Base-by-base conservation (phyloP, 2,329 filamentous ascomycete genomes). In the Penicillium sp. region DNA sequence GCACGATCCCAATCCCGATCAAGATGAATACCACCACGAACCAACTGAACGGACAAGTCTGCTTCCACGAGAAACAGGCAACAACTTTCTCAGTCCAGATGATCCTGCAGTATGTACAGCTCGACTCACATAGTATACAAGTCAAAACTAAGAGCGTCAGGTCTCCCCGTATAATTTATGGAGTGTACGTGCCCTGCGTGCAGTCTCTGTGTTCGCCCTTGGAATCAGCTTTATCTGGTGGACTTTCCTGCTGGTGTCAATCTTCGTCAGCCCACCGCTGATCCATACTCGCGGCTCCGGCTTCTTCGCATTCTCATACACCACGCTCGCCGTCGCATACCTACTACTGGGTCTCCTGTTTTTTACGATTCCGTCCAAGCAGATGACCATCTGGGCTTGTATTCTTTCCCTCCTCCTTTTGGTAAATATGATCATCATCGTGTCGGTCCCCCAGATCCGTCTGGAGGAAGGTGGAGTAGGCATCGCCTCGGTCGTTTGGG, bases 151-250 rank as follows among this genome's bases (percentile, higher is more conserved):
- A 55, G 18, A 16, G 23, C 8, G 13, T 11, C 29, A 79, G 77
- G 87, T 90, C 21, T 90, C 91, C 3, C 94, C 94, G 0, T 97
- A 97, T 77, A 99, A 99, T 66, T 84, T 97, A 33, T 96, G 92
- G 88, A 91, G 86, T 55, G 89, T 99, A 46, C 88, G 94, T 16
- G 84, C 89, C 43, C 80, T 94, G 51, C 86, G 92, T 69, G 90
- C 87, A 68, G 73, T 94, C 56, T 93, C 91, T 5, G 80, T 96
- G 51, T 65, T 91, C 33, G 90, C 97, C 68, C 80, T 93, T 18
- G 72, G 86, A 48, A 70, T 92, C 64, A 90, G 87, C 52, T 91
- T 95, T 67, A 67, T 91, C n/a, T 97, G 93, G 93, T 97, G 94
- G 93, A 82, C 91, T 9, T 73, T 97, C 50, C 80, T 96, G 29